Conservation (phyloP, 805 yeast species). For the Kuraishia piskuri region DNA sequence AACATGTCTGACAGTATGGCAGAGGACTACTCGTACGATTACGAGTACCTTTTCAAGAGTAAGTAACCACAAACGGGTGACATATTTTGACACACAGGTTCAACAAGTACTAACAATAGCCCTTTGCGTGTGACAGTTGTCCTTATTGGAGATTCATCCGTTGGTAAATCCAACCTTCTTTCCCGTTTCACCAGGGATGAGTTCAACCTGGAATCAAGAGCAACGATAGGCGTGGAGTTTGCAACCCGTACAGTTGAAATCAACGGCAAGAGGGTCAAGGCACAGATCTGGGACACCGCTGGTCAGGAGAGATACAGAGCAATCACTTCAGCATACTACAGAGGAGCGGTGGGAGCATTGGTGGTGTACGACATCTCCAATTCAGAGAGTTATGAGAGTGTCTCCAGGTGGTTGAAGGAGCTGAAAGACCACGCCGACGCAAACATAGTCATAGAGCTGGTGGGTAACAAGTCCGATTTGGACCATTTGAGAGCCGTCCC, state of each 20-base stretch:
- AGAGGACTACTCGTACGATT: slow-evolving; percentile 70
- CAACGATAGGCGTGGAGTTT: slow-evolving; percentile 97
- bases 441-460: slow-evolving; percentile 88
- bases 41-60: slow-evolving; percentile 86
- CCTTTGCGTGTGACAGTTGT: slow-evolving; percentile 41
- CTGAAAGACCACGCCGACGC: slow-evolving; percentile 89
- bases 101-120: slow-evolving; percentile 7
- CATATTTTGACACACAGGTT: neutral
- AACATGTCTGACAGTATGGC: slow-evolving; percentile 28
- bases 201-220: slow-evolving; percentile 87
- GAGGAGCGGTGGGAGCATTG: slow-evolving; percentile 97
- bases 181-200: slow-evolving; percentile 94
- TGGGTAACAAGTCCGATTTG: slow-evolving; percentile 87
- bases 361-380: slow-evolving; percentile 93
- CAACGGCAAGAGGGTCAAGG: slow-evolving; percentile 77
- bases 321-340: slow-evolving; percentile 91
- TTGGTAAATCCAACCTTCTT: slow-evolving; percentile 89
- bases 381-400: slow-evolving; percentile 77
- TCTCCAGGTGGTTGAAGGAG: slow-evolving; percentile 85
- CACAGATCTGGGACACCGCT: slow-evolving; percentile 98
- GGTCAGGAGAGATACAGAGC: slow-evolving; percentile 99
- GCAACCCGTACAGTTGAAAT: slow-evolving; percentile 92
- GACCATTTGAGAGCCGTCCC: slow-evolving; percentile 94
- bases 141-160: slow-evolving; percentile 94
- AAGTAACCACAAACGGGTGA: slow-evolving; percentile 13